A percentile compares a stretch with the other conserved stretches of the same genome.
Conservation (phyloP, 805 yeast genomes). For the Lipomyces japonicus region DNA sequence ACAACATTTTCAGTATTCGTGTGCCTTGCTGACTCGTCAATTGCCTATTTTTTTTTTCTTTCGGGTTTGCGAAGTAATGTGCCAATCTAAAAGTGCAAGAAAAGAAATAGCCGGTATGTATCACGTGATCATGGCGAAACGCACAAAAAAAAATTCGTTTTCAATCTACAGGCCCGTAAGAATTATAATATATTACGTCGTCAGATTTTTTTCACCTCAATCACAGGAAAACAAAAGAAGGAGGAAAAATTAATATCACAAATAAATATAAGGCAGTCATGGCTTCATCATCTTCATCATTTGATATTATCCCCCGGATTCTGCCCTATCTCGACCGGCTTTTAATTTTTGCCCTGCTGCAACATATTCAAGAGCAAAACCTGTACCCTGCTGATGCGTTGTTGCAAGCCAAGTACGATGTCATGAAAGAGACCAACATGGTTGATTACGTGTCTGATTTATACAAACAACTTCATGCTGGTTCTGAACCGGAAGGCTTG, state of each 20-base stretch:
- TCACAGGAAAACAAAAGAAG: not conserved
- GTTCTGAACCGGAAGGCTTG: conserved; percentile 39
- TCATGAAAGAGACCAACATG: conserved; percentile 58
- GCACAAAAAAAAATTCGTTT: no score
- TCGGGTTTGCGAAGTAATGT: no score
- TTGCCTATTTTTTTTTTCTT: no score
- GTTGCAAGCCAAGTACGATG: conserved; percentile 48
- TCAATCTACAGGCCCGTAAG: no score
- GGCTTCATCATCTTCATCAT: not conserved
- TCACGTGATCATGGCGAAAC: no score
- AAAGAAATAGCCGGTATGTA: no score
- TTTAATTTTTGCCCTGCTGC: conserved; percentile 52
- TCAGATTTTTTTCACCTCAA: no score
- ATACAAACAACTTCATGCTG: conserved; percentile 42
- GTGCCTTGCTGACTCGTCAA: no score
- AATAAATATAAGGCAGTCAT: not conserved
- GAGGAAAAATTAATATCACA: not conserved
- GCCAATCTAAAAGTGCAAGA: no score
- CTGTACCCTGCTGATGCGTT: conserved; percentile 47
- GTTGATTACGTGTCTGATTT: conserved; percentile 47
- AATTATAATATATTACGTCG: no score
- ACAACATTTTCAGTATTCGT: no score
- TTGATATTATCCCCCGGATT: conserved; percentile 39
- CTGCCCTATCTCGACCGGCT: conserved; percentile 62
- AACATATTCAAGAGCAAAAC: conserved; percentile 43